phyloP scores from a whole-genome alignment of 2,329 filamentous ascomycete species.

The Scedosporium aurantiacum region DNA sequence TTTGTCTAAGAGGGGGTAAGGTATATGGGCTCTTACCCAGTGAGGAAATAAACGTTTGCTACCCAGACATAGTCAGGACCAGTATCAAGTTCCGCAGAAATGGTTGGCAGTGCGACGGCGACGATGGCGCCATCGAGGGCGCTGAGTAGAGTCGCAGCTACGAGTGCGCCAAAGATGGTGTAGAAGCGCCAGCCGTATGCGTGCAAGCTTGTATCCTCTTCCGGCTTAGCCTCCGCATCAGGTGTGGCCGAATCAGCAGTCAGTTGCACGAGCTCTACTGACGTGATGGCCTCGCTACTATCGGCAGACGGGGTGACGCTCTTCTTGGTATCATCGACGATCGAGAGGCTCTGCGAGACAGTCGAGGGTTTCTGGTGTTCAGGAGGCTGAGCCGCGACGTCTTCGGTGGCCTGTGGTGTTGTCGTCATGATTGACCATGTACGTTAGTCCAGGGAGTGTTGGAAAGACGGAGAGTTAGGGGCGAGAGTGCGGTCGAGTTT shows the following conservation, averaged over 20 bases:
- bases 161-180: constrained; percentile 8
- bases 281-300: neutral
- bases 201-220: neutral
- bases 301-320: neutral
- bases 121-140: constrained; percentile 14
- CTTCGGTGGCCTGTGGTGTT: neutral
- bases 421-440: neutral
- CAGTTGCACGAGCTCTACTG: neutral
- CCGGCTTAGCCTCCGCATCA: neutral
- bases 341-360: neutral
- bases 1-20: neutral
- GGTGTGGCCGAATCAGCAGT: neutral
- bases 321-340: neutral
- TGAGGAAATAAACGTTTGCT: constrained; percentile 13
- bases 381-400: neutral
- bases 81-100: constrained; percentile 8
- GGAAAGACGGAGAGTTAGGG: too few relatives aligned
- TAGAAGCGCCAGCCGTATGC: constrained; percentile 4
- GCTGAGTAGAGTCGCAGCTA: constrained; percentile 9
- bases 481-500: neutral
- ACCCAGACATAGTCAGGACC: constrained; percentile 14
- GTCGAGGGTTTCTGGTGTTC: neutral
- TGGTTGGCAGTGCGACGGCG: constrained; percentile 14
- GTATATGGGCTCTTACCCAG: constrained; percentile 4
- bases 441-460: neutral